Percentiles rank a stretch among this genome's conserved stretches.
phyloP scores from a whole-genome alignment of 345 rosid genomes.

The Laguncularia racemosa region DNA sequence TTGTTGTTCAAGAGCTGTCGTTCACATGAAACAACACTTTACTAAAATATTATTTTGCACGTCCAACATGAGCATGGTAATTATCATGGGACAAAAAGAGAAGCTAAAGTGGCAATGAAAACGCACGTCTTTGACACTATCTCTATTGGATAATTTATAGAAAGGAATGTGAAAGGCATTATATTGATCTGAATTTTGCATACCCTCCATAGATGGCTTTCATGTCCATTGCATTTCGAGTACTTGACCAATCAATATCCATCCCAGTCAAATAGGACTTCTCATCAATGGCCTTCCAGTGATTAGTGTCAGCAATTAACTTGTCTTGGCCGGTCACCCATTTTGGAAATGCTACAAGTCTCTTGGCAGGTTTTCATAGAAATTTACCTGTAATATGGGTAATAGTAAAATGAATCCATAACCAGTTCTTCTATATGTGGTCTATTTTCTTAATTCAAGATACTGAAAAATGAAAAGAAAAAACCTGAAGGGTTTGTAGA shows the following conservation, averaged over 20 bases:
- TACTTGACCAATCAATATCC: slow-evolving; percentile 80
- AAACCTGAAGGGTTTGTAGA: too few relatives aligned
- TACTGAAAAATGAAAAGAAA: too few relatives aligned
- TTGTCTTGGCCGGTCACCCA: slow-evolving; percentile 74
- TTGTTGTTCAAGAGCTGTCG: slow-evolving; percentile 72
- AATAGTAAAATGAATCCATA: slow-evolving; percentile 5
- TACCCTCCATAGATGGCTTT: slow-evolving; percentile 96
- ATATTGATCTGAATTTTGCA: slow-evolving; percentile 12
- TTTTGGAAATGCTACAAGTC: slow-evolving; percentile 91
- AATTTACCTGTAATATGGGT: slow-evolving; percentile 57
- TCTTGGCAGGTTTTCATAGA: slow-evolving; percentile 65
- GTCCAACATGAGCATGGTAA: neutral
- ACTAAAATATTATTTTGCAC: neutral
- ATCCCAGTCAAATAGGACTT: slow-evolving; percentile 80
- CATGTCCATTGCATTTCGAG: slow-evolving; percentile 92
- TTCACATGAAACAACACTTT: neutral
- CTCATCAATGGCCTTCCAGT: slow-evolving; percentile 71
- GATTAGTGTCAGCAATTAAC: slow-evolving; percentile 46
- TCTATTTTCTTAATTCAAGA: too few relatives aligned
- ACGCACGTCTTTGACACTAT: too few relatives aligned
- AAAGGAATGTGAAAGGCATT: neutral
- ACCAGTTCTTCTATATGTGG: too few relatives aligned
- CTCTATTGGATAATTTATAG: too few relatives aligned
- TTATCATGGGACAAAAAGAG: neutral
- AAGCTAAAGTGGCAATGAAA: neutral